Conservation (phyloP, 306 rosid genomes). For the Citrullus colocynthis region DNA sequence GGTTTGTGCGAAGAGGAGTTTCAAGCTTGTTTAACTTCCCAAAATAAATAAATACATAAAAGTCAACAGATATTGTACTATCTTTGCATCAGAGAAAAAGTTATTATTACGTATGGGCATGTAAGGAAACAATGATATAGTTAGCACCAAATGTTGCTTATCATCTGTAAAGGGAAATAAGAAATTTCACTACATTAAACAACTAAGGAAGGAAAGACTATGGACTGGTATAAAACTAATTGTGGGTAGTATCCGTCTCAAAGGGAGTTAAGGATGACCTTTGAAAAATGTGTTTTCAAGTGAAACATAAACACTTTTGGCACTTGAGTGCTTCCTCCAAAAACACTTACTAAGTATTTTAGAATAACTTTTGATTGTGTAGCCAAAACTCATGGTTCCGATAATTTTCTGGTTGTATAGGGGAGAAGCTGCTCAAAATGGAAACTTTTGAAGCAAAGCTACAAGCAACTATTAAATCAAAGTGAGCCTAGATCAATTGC, state of each 20-base stretch:
- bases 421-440: background rate
- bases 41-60: background rate
- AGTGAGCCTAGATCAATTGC: background rate
- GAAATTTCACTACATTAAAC: background rate
- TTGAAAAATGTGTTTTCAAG: background rate
- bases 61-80: background rate
- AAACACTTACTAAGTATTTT: background rate
- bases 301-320: too few relatives aligned
- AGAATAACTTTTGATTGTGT: background rate
- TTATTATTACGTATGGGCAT: background rate
- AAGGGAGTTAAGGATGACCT: background rate
- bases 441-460: background rate
- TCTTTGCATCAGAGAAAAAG: background rate
- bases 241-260: background rate
- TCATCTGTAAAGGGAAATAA: background rate
- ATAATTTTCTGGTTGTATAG: background rate
- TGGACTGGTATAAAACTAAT: background rate
- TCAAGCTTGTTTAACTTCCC: background rate
- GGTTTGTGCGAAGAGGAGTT: background rate
- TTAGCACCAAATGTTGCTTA: background rate
- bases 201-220: background rate
- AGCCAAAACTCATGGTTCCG: background rate
- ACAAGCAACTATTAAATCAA: constrained; percentile 1
- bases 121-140: background rate
- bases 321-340: too few relatives aligned